Percentiles rank a stretch among this genome's conserved stretches.
Conservation (phyloP, 2,329 filamentous ascomycete species). For the Aureobasidium sp. region DNA sequence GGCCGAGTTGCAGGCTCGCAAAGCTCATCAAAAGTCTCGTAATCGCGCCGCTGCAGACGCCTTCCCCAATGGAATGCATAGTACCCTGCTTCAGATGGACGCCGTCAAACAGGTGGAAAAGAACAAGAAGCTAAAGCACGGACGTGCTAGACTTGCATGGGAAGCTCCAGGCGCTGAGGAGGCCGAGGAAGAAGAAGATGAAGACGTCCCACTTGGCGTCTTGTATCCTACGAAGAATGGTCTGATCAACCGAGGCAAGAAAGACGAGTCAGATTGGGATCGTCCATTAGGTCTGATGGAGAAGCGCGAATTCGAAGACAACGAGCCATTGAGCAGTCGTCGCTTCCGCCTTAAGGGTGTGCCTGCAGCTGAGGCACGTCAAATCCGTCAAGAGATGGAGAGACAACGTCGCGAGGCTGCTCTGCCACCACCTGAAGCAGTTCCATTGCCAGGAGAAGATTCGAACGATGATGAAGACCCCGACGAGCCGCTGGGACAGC, state of each 20-base stretch:
- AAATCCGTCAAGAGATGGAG: conserved; percentile 18
- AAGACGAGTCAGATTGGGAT: conserved; percentile 42
- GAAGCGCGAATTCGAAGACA: conserved; percentile 78
- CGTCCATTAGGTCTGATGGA: conserved; percentile 69
- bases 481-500: conserved; percentile 55
- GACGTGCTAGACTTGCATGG: conserved; percentile 79
- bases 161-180: conserved; percentile 49
- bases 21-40: conserved; percentile 75
- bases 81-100: conserved; percentile 83
- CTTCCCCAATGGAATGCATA: conserved; percentile 72
- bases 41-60: conserved; percentile 55
- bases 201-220: conserved; percentile 81
- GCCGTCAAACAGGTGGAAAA: conserved; percentile 80
- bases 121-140: conserved; percentile 59
- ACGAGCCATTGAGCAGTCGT: conserved; percentile 74
- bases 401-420: conserved; percentile 22
- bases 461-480: conserved; percentile 30
- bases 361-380: conserved; percentile 15
- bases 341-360: conserved; percentile 65
- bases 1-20: conserved; percentile 84
- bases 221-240: conserved; percentile 57
- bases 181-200: conserved; percentile 50
- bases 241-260: conserved; percentile 38
- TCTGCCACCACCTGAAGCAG: conserved; percentile 14
- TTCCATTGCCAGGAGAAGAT: conserved; percentile 14